phyloP scores from a whole-genome alignment of 495 filamentous ascomycete species.

The Aspergillus egyptiacus region DNA sequence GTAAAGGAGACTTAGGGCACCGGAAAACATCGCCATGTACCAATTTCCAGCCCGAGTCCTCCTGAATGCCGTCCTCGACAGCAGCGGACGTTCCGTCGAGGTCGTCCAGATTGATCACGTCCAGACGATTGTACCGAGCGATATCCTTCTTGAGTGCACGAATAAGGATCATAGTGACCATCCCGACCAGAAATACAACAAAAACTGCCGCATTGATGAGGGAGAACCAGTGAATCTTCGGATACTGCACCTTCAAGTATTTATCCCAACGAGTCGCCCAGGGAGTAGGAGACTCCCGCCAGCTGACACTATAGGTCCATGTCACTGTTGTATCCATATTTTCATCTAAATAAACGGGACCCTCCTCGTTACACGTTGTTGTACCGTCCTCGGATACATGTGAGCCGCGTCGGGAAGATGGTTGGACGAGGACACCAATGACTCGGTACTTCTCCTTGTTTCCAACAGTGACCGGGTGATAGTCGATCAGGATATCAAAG shows the following conservation, averaged over 20 bases:
- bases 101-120: constrained; percentile 80
- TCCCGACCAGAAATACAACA: constrained; percentile 82
- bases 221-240: constrained; percentile 97
- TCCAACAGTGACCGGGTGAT: constrained; percentile 62
- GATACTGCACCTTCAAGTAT: constrained; percentile 91
- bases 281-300: constrained; percentile 68
- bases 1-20: constrained; percentile 70
- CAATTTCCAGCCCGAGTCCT: constrained; percentile 97
- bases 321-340: constrained; percentile 62
- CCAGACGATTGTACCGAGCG: constrained; percentile 87
- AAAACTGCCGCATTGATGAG: constrained; percentile 92
- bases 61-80: constrained; percentile 88
- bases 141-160: constrained; percentile 90
- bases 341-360: constrained; percentile 57
- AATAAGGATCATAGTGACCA: constrained; percentile 82
- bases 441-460: constrained; percentile 66
- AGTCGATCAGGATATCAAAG: constrained; percentile 90
- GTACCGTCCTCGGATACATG: constrained; percentile 47
- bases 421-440: constrained; percentile 84
- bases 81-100: constrained; percentile 63
- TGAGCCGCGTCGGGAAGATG: constrained; percentile 61
- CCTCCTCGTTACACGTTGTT: constrained; percentile 53
- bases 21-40: constrained; percentile 98
- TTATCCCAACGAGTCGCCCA: constrained; percentile 99
- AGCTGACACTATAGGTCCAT: constrained; percentile 89